phyloP scores from a whole-genome alignment of 768 basidiomycete genomes.

The Russula compacta region DNA sequence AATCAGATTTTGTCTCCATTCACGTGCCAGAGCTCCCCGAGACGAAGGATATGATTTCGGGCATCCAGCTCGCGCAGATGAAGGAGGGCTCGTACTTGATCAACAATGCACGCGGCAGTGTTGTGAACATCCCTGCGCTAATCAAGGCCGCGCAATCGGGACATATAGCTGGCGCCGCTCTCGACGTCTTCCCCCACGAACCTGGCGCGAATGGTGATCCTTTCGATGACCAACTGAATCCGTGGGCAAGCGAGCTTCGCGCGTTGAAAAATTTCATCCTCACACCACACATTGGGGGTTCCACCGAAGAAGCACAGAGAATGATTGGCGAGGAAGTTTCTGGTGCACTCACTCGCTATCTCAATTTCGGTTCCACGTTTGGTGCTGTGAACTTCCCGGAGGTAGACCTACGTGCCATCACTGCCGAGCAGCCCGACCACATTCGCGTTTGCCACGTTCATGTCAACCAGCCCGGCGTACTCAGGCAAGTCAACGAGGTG shows the following conservation, averaged over 20 bases:
- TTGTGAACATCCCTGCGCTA: conserved; percentile 91
- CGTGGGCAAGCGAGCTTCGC: conserved; percentile 73
- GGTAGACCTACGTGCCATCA: conserved; percentile 90
- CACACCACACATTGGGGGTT: conserved; percentile 98
- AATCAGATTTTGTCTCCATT: conserved; percentile 90
- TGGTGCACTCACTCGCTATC: conserved; percentile 74
- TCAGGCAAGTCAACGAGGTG: conserved; percentile 89
- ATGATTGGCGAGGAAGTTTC: conserved; percentile 97
- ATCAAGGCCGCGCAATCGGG: conserved; percentile 72
- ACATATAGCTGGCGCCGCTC: conserved; percentile 81
- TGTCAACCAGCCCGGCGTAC: conserved; percentile 90
- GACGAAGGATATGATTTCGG: conserved; percentile 88
- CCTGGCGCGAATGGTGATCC: conserved; percentile 84
- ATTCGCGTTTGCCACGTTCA: conserved; percentile 94
- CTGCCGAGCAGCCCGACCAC: conserved; percentile 67
- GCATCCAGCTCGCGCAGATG: conserved; percentile 74
- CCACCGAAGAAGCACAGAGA: conserved; percentile 95
- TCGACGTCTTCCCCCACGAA: conserved; percentile 94
- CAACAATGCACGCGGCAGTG: conserved; percentile 94
- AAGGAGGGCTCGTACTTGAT: conserved; percentile 92
- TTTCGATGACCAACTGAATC: conserved; percentile 83
- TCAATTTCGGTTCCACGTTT: conserved; percentile 83
- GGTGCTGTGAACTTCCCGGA: conserved; percentile 99
- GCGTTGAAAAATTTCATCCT: conserved; percentile 84
- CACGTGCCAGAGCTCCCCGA: conserved; percentile 96